Conservation (phyloP, 2,329 filamentous ascomycete genomes). For the Cytospora paraplurivora region DNA sequence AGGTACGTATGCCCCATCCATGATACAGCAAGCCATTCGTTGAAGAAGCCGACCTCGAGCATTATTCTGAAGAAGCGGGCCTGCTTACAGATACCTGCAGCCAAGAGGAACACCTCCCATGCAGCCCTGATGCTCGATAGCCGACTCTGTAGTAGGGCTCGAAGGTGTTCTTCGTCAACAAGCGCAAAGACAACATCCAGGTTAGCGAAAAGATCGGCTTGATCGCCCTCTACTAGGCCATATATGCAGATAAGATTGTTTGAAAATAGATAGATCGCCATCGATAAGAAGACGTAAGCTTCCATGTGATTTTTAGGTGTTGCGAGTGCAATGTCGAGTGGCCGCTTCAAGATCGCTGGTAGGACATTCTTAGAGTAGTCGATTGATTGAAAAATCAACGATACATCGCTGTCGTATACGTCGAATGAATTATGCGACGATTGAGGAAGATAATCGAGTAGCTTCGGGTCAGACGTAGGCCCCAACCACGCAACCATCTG, state of each 20-base stretch:
- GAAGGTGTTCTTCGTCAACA: background rate
- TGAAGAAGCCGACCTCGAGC: background rate
- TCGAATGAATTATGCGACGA: background rate
- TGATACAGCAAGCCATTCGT: background rate
- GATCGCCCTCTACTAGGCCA: background rate
- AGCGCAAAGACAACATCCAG: background rate
- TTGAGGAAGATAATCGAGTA: background rate
- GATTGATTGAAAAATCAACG: background rate
- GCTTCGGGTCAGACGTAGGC: background rate
- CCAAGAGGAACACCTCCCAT: background rate
- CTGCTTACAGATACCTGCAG: background rate
- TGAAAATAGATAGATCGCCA: background rate
- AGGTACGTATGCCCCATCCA: background rate
- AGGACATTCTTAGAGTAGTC: background rate
- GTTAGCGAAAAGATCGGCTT: background rate
- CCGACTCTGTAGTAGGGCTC: background rate
- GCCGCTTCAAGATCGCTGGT: background rate
- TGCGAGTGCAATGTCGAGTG: background rate
- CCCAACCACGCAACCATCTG: background rate
- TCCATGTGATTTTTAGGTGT: background rate
- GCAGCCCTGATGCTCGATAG: slow-evolving; percentile 6
- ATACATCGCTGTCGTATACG: background rate
- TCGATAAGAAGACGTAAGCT: background rate
- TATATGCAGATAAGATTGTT: background rate
- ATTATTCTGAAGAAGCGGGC: background rate